Evolutionary conservation across 371 early-diverging fungal genomes (phyloP).

Genomic region (Haplosporangium sp.): DNA sequence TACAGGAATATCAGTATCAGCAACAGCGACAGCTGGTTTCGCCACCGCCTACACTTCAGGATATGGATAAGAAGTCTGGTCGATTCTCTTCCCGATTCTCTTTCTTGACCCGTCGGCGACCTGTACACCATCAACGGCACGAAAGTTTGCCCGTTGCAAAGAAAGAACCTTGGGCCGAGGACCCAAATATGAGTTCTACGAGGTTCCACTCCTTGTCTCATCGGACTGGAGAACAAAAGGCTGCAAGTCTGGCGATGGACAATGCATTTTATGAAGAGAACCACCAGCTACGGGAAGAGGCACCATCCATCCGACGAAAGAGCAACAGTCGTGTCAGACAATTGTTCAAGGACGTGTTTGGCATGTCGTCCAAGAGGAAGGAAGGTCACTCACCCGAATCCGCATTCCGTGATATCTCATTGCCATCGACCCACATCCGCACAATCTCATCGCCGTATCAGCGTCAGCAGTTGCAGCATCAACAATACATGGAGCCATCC

Average conservation of each 20-base stretch:
- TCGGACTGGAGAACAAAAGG: slow-evolving; percentile 13
- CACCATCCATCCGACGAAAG: slow-evolving; percentile 7
- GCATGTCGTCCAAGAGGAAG: slow-evolving; percentile 24
- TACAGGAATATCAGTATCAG: slow-evolving; percentile 10
- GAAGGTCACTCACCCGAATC: slow-evolving; percentile 20
- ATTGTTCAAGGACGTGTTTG: slow-evolving; percentile 38
- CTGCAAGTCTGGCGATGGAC: slow-evolving; percentile 1
- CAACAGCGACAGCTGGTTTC: slow-evolving; percentile 29
- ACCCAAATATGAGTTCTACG: slow-evolving; percentile 1
- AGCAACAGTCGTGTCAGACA: slow-evolving; percentile 27
- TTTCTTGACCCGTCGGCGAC: slow-evolving; percentile 44
- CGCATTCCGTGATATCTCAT: slow-evolving; percentile 40
- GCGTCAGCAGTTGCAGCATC: slow-evolving; percentile 9
- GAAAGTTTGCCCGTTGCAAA: slow-evolving; percentile 28
- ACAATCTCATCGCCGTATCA: not conserved
- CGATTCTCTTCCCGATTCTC: slow-evolving; percentile 48
- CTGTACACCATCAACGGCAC: slow-evolving; percentile 36
- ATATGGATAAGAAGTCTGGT: slow-evolving; percentile 29
- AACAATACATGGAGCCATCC: slow-evolving; percentile 9
- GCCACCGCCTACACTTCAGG: slow-evolving; percentile 24
- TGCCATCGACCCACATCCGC: slow-evolving; percentile 32
- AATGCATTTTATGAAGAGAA: slow-evolving; percentile 5
- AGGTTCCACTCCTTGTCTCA: slow-evolving; percentile 14
- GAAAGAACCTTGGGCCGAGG: slow-evolving; percentile 12
- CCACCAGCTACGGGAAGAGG: not conserved